These are phyloP conservation scores for Aspergillus nidulans DNA, from an alignment of 495 filamentous ascomycete species.

Conservation along the genomic window DNA sequence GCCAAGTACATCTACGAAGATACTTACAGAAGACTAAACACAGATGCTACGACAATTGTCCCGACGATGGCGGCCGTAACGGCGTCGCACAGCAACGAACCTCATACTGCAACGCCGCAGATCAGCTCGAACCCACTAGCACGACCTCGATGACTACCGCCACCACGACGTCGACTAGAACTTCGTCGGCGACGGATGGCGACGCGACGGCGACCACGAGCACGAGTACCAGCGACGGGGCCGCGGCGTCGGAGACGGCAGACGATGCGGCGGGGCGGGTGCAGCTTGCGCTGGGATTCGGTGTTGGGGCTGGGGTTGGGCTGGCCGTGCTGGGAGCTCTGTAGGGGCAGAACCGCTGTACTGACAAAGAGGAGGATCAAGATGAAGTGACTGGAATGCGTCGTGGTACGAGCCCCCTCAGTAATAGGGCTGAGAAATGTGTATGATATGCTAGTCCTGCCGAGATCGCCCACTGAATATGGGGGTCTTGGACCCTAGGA, in stretches of 20 bases:
- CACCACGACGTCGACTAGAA: constrained; percentile 11
- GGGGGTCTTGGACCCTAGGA: neutral
- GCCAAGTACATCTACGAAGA: neutral
- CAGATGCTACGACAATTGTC: constrained; percentile 41
- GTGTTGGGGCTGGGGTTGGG: neutral
- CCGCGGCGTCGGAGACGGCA: constrained; percentile 14
- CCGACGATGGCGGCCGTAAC: constrained; percentile 22
- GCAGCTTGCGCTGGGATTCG: neutral
- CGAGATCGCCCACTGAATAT: neutral
- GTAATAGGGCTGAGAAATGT: neutral
- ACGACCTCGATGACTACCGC: constrained; percentile 1
- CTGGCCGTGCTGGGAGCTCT: neutral
- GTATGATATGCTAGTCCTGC: constrained; percentile 4
- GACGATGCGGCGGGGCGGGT: constrained; percentile 16
- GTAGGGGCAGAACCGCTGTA: too few species aligned
- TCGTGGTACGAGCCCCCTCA: neutral
- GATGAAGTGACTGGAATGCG: neutral
- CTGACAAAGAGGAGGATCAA: too few species aligned
- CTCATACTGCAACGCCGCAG: constrained; percentile 32
- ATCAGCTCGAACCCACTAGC: constrained; percentile 1
- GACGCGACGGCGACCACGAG: neutral
- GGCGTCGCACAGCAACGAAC: constrained; percentile 21
- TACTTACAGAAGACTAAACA: neutral
- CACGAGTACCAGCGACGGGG: neutral
- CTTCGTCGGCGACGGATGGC: constrained; percentile 1